phyloP scores from a whole-genome alignment of 805 yeast species.

The Wickerhamiella qilinensis region DNA sequence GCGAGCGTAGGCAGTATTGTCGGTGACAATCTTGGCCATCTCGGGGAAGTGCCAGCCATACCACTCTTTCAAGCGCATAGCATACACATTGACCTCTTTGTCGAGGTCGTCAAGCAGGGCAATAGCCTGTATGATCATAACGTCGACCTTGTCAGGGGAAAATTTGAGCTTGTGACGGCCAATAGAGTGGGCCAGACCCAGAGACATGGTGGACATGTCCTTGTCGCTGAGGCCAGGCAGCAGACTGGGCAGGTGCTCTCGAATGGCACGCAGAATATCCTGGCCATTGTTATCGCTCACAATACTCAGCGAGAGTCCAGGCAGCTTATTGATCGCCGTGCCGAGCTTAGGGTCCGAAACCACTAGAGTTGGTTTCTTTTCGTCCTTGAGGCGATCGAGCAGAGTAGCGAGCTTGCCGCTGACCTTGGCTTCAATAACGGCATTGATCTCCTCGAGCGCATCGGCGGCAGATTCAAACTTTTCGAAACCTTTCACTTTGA shows the following conservation, averaged over 20 bases:
- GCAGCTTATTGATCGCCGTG: slow-evolving; percentile 83
- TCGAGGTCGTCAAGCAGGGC: slow-evolving; percentile 94
- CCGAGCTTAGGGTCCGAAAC: slow-evolving; percentile 94
- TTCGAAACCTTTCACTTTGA: slow-evolving; percentile 89
- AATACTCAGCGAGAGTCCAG: slow-evolving; percentile 68
- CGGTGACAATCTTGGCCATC: slow-evolving; percentile 90
- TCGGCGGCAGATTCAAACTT: slow-evolving; percentile 88
- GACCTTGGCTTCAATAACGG: slow-evolving; percentile 87
- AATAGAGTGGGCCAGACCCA: slow-evolving; percentile 95
- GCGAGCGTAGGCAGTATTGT: slow-evolving; percentile 92
- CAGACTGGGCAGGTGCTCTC: slow-evolving; percentile 84
- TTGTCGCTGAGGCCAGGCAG: slow-evolving; percentile 82
- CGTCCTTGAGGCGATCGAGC: slow-evolving; percentile 29
- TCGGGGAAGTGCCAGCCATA: slow-evolving; percentile 99
- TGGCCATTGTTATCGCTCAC: slow-evolving; percentile 90
- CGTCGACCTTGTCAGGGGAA: slow-evolving; percentile 95
- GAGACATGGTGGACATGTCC: slow-evolving; percentile 83
- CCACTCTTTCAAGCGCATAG: slow-evolving; percentile 97
- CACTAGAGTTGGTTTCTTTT: slow-evolving; percentile 61
- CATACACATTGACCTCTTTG: slow-evolving; percentile 92
- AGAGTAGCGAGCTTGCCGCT: slow-evolving; percentile 65
- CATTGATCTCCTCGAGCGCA: slow-evolving; percentile 88
- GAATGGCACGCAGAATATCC: slow-evolving; percentile 88
- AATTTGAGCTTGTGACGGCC: slow-evolving; percentile 97
- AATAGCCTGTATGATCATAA: slow-evolving; percentile 98